A percentile compares a stretch with the other conserved stretches of the same genome.
phyloP scores from a whole-genome alignment of 768 basidiomycete species.

The Rhizopogon vesiculosus region DNA sequence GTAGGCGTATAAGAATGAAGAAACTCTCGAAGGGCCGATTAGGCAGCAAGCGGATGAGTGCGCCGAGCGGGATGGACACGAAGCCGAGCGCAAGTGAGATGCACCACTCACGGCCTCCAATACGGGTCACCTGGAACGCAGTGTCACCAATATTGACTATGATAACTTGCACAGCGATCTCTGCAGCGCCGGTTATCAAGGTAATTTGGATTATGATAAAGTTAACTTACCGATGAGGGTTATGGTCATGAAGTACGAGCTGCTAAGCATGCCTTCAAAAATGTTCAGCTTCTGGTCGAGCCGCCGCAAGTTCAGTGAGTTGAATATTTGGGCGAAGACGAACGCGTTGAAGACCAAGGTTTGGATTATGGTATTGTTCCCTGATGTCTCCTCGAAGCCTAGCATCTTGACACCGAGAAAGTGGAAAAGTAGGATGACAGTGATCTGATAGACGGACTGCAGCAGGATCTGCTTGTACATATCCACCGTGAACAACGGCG shows the following conservation, averaged over 20 bases:
- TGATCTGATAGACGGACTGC: constrained; percentile 85
- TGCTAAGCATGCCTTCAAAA: constrained; percentile 74
- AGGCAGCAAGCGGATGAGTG: constrained; percentile 74
- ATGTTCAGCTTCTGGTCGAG: constrained; percentile 86
- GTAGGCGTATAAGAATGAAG: constrained; percentile 50
- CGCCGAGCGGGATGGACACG: constrained; percentile 86
- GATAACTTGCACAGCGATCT: constrained; percentile 79
- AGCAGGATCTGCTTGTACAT: constrained; percentile 97
- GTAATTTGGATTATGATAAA: neutral
- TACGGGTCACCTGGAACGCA: constrained; percentile 82
- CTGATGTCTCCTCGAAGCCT: constrained; percentile 35
- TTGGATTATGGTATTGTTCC: constrained; percentile 47
- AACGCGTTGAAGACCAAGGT: constrained; percentile 98
- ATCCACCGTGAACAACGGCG: constrained; percentile 87
- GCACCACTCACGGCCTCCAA: constrained; percentile 87
- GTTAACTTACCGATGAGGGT: constrained; percentile 69
- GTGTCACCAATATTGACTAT: constrained; percentile 90
- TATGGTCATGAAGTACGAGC: constrained; percentile 84
- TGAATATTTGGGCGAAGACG: constrained; percentile 98
- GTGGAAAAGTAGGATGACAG: constrained; percentile 80
- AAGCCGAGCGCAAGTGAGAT: constrained; percentile 85
- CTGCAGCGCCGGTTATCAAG: constrained; percentile 33
- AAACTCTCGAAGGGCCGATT: constrained; percentile 71
- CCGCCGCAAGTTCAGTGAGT: constrained; percentile 87
- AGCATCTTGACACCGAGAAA: constrained; percentile 77